These are phyloP conservation scores for Penicillium crustosum DNA, from an alignment of 2,329 filamentous ascomycete species.

Conservation along the genomic window DNA sequence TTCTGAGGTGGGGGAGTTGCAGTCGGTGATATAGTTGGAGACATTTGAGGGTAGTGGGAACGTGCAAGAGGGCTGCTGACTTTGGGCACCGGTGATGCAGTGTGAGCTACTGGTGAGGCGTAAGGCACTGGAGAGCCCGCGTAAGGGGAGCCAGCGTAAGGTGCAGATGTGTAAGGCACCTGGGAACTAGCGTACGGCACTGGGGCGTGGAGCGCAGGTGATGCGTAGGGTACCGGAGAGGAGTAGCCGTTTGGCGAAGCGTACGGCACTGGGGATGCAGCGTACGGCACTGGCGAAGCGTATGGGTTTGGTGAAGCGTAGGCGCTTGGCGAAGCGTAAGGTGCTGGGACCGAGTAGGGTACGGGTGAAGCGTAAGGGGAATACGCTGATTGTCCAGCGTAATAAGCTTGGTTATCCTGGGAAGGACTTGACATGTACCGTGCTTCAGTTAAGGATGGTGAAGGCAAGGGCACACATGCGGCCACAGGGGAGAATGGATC, in stretches of 20 bases:
- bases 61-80: constrained; percentile 39
- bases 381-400: constrained; percentile 27
- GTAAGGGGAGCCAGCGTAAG: constrained; percentile 9
- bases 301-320: constrained; percentile 15
- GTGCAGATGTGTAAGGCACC: neutral
- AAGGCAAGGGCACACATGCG: constrained; percentile 30
- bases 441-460: constrained; percentile 33
- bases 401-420: constrained; percentile 25
- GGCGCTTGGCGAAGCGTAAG: constrained; percentile 9
- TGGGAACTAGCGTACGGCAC: constrained; percentile 1
- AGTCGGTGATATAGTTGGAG: constrained; percentile 37
- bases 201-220: neutral
- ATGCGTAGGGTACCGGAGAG: constrained; percentile 32
- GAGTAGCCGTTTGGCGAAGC: neutral
- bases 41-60: constrained; percentile 35
- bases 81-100: constrained; percentile 32
- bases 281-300: constrained; percentile 13
- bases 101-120: constrained; percentile 15
- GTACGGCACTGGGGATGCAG: constrained; percentile 1
- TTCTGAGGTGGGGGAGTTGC: constrained; percentile 25
- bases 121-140: constrained; percentile 2
- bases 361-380: constrained; percentile 18
- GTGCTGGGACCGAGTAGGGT: constrained; percentile 10
- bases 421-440: constrained; percentile 30
- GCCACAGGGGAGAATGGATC: constrained; percentile 25